Evolutionary conservation across 495 filamentous ascomycete genomes (phyloP).

Genomic region (Letharia lupina): DNA sequence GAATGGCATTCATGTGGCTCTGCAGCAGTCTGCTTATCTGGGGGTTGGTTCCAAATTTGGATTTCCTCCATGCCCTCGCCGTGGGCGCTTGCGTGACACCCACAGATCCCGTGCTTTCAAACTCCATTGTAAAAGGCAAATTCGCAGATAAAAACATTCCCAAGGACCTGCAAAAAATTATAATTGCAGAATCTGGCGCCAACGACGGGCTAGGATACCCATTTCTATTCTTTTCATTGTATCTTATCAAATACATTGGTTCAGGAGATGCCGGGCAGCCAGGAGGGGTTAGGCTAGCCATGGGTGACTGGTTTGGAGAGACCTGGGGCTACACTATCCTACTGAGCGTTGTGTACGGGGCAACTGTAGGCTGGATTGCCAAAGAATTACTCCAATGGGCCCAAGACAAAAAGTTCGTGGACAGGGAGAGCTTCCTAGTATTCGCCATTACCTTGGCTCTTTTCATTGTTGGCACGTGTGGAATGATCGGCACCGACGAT

Average conservation of each 20-base stretch:
- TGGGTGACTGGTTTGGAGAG: slow-evolving; percentile 78
- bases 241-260: slow-evolving; percentile 63
- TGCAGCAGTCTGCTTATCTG: slow-evolving; percentile 68
- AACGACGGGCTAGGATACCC: slow-evolving; percentile 94
- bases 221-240: slow-evolving; percentile 78
- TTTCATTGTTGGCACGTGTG: slow-evolving; percentile 53
- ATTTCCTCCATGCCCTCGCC: slow-evolving; percentile 68
- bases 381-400: slow-evolving; percentile 79
- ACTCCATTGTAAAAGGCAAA: slow-evolving; percentile 86
- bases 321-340: slow-evolving; percentile 80
- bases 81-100: slow-evolving; percentile 82
- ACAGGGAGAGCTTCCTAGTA: slow-evolving; percentile 83
- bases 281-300: slow-evolving; percentile 55
- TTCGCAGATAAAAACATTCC: slow-evolving; percentile 89
- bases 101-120: slow-evolving; percentile 83
- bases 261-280: slow-evolving; percentile 48
- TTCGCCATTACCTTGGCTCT: slow-evolving; percentile 78
- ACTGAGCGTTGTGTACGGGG: slow-evolving; percentile 70
- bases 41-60: slow-evolving; percentile 64
- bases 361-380: slow-evolving; percentile 67
- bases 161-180: slow-evolving; percentile 71
- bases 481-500: slow-evolving; percentile 86
- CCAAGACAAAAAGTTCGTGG: slow-evolving; percentile 72
- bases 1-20: slow-evolving; percentile 89
- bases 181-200: slow-evolving; percentile 82